Conservation (phyloP, 73 alveolate genomes). For the Tetrahymena thermophila region DNA sequence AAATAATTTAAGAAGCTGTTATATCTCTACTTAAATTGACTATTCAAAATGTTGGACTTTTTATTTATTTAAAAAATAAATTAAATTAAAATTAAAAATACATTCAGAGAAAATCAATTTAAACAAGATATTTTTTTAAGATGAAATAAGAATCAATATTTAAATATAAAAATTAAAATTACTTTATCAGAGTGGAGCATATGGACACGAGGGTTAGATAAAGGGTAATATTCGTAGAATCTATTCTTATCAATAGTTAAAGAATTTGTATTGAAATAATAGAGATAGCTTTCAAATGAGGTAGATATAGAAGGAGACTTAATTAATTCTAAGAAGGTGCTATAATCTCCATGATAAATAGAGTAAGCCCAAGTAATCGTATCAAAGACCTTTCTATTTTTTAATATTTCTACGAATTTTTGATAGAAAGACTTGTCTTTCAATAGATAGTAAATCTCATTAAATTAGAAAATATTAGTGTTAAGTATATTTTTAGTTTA, state of each 20-base stretch:
- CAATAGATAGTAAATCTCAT: constrained; percentile 50
- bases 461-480: constrained; percentile 44
- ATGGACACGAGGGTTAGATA: constrained; percentile 86
- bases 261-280: constrained; percentile 10
- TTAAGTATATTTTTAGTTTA: constrained; percentile 46
- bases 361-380: constrained; percentile 68
- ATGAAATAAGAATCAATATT: too few species aligned
- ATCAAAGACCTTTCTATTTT: constrained; percentile 58
- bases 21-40: constrained; percentile 26
- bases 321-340: constrained; percentile 62
- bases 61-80: neutral
- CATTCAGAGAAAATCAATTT: too few species aligned
- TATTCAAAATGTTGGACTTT: neutral
- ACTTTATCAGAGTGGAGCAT: constrained; percentile 57
- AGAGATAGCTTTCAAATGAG: neutral
- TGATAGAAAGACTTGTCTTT: constrained; percentile 65
- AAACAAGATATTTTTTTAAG: too few species aligned
- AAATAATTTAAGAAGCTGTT: constrained; percentile 11
- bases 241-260: constrained; percentile 14
- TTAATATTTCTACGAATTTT: constrained; percentile 54
- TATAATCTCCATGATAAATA: constrained; percentile 71
- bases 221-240: constrained; percentile 81
- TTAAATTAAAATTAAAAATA: neutral
- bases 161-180: neutral
- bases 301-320: neutral